Evolutionary conservation across 2,329 filamentous ascomycete genomes (phyloP).

Genomic region (Lachnellula cervina): DNA sequence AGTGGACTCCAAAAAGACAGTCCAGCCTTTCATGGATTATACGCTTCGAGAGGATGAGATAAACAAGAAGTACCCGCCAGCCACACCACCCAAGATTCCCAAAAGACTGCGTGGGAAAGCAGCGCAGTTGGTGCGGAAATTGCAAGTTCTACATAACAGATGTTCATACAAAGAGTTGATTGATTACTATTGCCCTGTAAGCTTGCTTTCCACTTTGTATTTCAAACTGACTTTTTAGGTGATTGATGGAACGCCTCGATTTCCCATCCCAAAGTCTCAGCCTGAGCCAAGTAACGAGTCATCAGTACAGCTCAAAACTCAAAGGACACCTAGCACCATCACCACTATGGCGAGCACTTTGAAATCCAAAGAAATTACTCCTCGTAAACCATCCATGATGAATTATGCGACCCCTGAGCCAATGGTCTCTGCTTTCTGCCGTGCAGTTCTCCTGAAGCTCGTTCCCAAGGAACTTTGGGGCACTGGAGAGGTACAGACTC

Average conservation of each 20-base stretch:
- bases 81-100: conserved; percentile 42
- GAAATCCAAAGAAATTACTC: conserved; percentile 33
- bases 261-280: neutral
- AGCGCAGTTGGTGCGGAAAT: conserved; percentile 54
- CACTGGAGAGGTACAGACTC: conserved; percentile 40
- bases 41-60: conserved; percentile 83
- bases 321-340: conserved; percentile 9
- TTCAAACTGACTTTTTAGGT: conserved; percentile 13
- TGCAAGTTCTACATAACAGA: conserved; percentile 66
- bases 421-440: conserved; percentile 81
- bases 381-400: conserved; percentile 41
- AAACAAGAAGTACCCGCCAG: conserved; percentile 23
- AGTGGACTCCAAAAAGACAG: conserved; percentile 59
- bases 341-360: conserved; percentile 4
- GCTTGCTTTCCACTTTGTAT: neutral
- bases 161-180: conserved; percentile 80
- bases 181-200: conserved; percentile 70
- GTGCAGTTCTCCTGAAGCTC: conserved; percentile 65
- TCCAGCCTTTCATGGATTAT: conserved; percentile 77
- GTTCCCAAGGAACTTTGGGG: conserved; percentile 78
- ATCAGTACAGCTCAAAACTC: conserved; percentile 22
- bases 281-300: conserved; percentile 17
- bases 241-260: neutral
- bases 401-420: conserved; percentile 62
- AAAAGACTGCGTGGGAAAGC: conserved; percentile 63